Evolutionary conservation across 306 rosid species (phyloP).

Genomic region (Clitoria ternatea): DNA sequence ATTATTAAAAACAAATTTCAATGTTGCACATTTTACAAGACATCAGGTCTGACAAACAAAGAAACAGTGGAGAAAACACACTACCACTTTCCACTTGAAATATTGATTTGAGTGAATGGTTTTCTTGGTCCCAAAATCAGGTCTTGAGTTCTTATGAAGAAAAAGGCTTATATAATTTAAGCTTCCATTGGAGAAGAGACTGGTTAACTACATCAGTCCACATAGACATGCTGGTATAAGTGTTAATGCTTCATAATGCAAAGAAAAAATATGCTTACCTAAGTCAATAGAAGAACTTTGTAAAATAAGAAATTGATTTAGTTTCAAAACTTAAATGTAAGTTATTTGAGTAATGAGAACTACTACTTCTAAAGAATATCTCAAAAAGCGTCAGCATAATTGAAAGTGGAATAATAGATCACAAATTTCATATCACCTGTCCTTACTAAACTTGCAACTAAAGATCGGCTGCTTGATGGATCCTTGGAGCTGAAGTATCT

Average conservation of each 20-base stretch:
- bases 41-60: not conserved
- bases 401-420: conserved; percentile 12
- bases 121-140: not conserved
- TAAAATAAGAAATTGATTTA: not conserved
- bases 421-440: conserved; percentile 60
- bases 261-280: no score
- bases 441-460: conserved; percentile 84
- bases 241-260: conserved; percentile 8
- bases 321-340: not conserved
- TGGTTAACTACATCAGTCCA: not conserved
- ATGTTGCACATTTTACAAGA: not conserved
- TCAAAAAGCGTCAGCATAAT: not conserved
- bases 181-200: not conserved
- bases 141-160: not conserved
- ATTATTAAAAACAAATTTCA: conserved; percentile 19
- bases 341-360: not conserved
- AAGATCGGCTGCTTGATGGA: conserved; percentile 82
- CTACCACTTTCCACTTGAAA: conserved; percentile 2
- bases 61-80: conserved; percentile 2
- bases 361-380: not conserved
- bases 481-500: conserved; percentile 84
- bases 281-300: not conserved
- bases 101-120: not conserved
- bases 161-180: not conserved
- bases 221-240: not conserved